phyloP scores from a whole-genome alignment of 2,329 filamentous ascomycete genomes.

The Diaporthe sp. region DNA sequence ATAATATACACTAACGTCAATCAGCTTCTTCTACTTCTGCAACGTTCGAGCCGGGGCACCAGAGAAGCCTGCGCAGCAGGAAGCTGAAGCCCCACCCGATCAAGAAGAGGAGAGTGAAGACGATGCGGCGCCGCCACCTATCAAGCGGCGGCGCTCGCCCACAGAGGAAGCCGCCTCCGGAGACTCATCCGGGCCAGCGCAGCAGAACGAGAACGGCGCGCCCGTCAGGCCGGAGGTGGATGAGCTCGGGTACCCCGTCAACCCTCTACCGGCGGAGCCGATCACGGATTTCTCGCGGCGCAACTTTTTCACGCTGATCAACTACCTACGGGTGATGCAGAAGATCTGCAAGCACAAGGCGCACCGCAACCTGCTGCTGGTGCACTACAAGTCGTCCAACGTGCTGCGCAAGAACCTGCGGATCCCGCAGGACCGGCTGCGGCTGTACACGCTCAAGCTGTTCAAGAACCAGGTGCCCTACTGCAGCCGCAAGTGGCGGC shows the following conservation, averaged over 20 bases:
- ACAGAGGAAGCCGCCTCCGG: conserved; percentile 44
- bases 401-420: conserved; percentile 94
- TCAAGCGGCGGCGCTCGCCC: conserved; percentile 70
- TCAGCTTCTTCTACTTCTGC: conserved; percentile 92
- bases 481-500: conserved; percentile 97
- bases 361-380: conserved; percentile 92
- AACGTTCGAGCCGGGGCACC: conserved; percentile 68
- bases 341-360: conserved; percentile 97
- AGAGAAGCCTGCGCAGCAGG: conserved; percentile 41
- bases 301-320: conserved; percentile 96
- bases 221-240: conserved; percentile 76
- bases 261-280: conserved; percentile 77
- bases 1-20: neutral
- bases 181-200: conserved; percentile 43
- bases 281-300: conserved; percentile 93
- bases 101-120: conserved; percentile 71
- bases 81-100: conserved; percentile 43
- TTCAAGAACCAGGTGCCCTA: conserved; percentile 99
- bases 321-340: conserved; percentile 95
- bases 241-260: conserved; percentile 86
- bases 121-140: conserved; percentile 88
- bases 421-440: conserved; percentile 87
- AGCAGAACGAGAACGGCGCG: conserved; percentile 44
- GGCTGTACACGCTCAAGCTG: conserved; percentile 95
- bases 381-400: conserved; percentile 94